Evolutionary conservation across 2,329 filamentous ascomycete genomes (phyloP).

Genomic region (Fusarium sp.): DNA sequence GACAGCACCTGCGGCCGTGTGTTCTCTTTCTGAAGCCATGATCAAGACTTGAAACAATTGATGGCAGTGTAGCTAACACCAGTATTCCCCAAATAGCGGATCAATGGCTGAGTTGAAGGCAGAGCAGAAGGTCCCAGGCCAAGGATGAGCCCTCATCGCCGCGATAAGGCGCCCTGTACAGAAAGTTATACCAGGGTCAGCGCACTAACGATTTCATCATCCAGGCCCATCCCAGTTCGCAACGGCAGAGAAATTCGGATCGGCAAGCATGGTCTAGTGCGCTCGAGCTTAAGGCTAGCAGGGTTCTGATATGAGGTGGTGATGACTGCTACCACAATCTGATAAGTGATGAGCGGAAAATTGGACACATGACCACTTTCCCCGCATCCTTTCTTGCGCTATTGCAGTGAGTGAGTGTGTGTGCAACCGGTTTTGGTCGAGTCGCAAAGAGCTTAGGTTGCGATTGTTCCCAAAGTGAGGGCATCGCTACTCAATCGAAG

Average conservation of each 20-base stretch:
- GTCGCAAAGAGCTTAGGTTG: conserved; percentile 26
- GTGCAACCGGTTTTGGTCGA: not conserved
- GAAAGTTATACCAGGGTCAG: conserved; percentile 24
- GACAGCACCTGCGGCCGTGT: not conserved
- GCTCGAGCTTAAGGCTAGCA: not conserved
- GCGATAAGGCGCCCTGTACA: conserved; percentile 4
- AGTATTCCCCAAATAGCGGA: not conserved
- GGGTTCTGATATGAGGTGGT: conserved; percentile 15
- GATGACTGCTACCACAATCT: not conserved
- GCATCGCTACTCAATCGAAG: not conserved
- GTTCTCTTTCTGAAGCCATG: conserved; percentile 13
- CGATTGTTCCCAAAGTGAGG: not conserved
- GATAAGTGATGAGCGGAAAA: conserved; percentile 21
- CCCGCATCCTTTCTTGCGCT: conserved; percentile 10
- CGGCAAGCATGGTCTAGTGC: conserved; percentile 22
- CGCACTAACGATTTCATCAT: conserved; percentile 1
- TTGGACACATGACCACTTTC: conserved; percentile 18
- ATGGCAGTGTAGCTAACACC: not conserved
- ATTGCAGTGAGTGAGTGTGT: conserved; percentile 1
- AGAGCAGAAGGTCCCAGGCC: not conserved
- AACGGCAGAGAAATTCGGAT: conserved; percentile 16
- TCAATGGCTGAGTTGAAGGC: not conserved
- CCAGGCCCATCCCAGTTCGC: conserved; percentile 6
- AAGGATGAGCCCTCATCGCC: not conserved
- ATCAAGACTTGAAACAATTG: too few relatives aligned